Base-by-base conservation (phyloP, 2,329 filamentous ascomycete genomes). In the Graphilbum sp. region DNA sequence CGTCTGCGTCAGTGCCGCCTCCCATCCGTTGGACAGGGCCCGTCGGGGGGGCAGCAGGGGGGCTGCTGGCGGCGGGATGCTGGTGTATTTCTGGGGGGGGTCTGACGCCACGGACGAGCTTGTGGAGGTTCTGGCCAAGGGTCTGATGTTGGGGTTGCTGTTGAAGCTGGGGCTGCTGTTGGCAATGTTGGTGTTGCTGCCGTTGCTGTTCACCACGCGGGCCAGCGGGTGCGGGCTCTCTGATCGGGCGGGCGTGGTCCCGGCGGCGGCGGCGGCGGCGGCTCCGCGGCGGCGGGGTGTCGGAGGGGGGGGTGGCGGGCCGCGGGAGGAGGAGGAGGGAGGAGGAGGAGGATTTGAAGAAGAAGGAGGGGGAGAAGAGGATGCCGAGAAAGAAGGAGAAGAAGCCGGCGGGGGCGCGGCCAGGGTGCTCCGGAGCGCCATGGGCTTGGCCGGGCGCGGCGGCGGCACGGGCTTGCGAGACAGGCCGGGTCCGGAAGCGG, bases 391-490 rank as follows among this genome's bases (percentile, higher is more conserved):
- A n/a, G n/a, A n/a, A n/a, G n/a, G n/a, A n/a, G n/a, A n/a, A n/a
- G n/a, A n/a, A n/a, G n/a, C n/a, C n/a, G n/a, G n/a, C n/a, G n/a
- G n/a, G n/a, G n/a, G n/a, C n/a, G n/a, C n/a, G n/a, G n/a, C n/a
- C n/a, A n/a, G n/a, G n/a, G n/a, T n/a, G n/a, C 55, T 4, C 53
- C 45, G 45, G 68, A 79, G 53, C 1, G 71, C 63, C 0, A 59
- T 50, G 0, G 75, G 75, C 50, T 79, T 79, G 4, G 54, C 55
- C 1, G 75, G 75, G 12, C 67, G 64, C 9, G 69, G 71, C 1
- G 72, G 72, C 5, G 66, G 61, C 9, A 56, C 50, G 25, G 53
- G 51, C 38, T 60, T 60, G 4, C 49, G 43, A 3, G 23, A 4
- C 3, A 15, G 18, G 2, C 11, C 8, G 19, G 9, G 15, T 17